Percentiles rank a stretch among this genome's conserved stretches.
Conservation (phyloP, 2,329 filamentous ascomycete species). For the Magnaporthiopsis rhizophila region DNA sequence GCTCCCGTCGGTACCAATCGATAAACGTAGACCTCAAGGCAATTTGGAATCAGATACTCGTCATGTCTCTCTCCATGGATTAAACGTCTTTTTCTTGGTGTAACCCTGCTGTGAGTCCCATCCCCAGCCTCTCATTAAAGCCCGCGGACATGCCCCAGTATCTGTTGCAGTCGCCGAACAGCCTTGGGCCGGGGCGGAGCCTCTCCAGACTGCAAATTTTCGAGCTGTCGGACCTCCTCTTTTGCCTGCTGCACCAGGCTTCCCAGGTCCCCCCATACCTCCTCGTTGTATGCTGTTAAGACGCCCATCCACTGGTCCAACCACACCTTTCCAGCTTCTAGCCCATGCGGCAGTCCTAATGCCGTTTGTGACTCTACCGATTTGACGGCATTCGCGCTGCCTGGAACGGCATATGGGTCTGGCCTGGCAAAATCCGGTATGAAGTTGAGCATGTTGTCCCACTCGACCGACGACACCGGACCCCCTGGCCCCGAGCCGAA, state of each 20-base stretch:
- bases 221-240: slow-evolving; percentile 42
- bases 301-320: slow-evolving; percentile 48
- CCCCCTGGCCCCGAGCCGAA: slow-evolving; percentile 22
- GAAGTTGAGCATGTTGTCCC: slow-evolving; percentile 44
- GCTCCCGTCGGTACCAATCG: neutral
- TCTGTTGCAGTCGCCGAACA: slow-evolving; percentile 29
- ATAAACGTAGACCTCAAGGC: too few species aligned
- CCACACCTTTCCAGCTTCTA: slow-evolving; percentile 36
- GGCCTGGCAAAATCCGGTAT: slow-evolving; percentile 33
- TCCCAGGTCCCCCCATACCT: slow-evolving; percentile 60
- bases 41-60: neutral
- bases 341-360: slow-evolving; percentile 30
- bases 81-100: neutral
- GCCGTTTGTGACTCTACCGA: slow-evolving; percentile 15
- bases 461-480: slow-evolving; percentile 19
- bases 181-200: slow-evolving; percentile 23
- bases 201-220: slow-evolving; percentile 17
- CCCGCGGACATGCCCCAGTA: slow-evolving; percentile 29
- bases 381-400: slow-evolving; percentile 8
- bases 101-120: too few species aligned
- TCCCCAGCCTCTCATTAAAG: neutral
- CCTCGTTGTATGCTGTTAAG: slow-evolving; percentile 50
- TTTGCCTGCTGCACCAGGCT: slow-evolving; percentile 48
- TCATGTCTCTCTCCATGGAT: neutral
- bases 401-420: slow-evolving; percentile 12